Evolutionary conservation across 768 basidiomycete species (phyloP), one percentile per base, ranked within the genome.

Genomic region (Peribolospora kevripleyi): DNA sequence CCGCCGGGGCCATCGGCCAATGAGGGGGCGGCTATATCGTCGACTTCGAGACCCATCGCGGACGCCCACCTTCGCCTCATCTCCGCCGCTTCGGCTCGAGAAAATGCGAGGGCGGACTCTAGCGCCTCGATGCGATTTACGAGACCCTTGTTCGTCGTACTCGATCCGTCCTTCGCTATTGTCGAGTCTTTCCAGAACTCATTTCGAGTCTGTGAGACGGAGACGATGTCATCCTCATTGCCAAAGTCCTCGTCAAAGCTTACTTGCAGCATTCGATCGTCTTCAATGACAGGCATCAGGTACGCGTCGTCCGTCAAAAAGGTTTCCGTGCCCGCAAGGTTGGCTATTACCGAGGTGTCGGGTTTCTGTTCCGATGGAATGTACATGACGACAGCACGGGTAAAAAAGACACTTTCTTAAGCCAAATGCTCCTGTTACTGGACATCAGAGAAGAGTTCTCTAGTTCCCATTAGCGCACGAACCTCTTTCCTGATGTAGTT

Each of bases 241-340:
- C 25, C 25, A 25, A 25, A 25, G 25, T 25, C 25, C 25, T 25
- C 25, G 25, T 25, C 25, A 25, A 25, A 25, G 25, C 25, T 25
- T 25, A 25, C 25, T 25, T 25, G 84, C 36, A 97, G 78, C 9
- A 93, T 68, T 2, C 86, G 82, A 64, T 95, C 91, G 61, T 88
- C 81, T 62, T 83, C 79, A 47, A 93, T 60, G 39, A 75, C 77
- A 2, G 91, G 91, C 46, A 76, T 74, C 25, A 97, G 76, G 63
- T 84, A 84, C 54, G 76, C 76, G 63, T 97, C 90, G 6, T 78
- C 76, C 9, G 70, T 65, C 58, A 90, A 76, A 61, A 85, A 74
- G 0, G 72, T 53, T 64, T 84, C 82, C 0, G 67, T 64, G 25
- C 78, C 77, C 40, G 72, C 73, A 54, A 84, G 61, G 47, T 62